phyloP scores from a whole-genome alignment of 345 rosid genomes.

The Brassica incana region DNA sequence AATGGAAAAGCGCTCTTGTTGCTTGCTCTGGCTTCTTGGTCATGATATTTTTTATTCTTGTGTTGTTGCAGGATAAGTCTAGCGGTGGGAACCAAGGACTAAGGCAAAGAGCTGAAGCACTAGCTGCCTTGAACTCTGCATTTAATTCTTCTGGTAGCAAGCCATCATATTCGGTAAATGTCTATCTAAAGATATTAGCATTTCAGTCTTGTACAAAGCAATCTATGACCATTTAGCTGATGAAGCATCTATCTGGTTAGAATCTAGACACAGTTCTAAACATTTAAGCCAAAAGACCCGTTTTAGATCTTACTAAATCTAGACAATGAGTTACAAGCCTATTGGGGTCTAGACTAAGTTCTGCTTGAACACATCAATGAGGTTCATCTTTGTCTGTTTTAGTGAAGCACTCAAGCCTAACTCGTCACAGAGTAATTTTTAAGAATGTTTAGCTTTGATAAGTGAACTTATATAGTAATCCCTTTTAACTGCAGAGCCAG shows the following conservation, averaged over 20 bases:
- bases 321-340: too few species aligned
- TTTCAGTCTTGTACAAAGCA: too few species aligned
- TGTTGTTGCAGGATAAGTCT: constrained; percentile 36
- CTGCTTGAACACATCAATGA: not conserved
- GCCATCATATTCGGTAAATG: constrained; percentile 52
- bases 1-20: not conserved
- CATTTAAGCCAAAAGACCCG: too few species aligned
- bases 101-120: constrained; percentile 97
- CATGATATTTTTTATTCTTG: constrained; percentile 7
- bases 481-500: constrained; percentile 44
- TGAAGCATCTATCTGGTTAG: not conserved
- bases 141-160: constrained; percentile 66
- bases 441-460: constrained; percentile 4
- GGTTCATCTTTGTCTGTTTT: not conserved
- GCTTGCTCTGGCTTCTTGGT: not conserved
- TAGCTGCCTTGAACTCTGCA: constrained; percentile 89
- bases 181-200: not conserved
- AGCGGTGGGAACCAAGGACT: constrained; percentile 63
- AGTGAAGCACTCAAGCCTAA: not conserved
- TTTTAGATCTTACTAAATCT: too few species aligned
- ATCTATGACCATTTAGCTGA: too few species aligned
- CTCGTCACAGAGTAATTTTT: not conserved
- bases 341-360: not conserved
- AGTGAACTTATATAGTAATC: constrained; percentile 1
- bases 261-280: too few species aligned